phyloP scores from a whole-genome alignment of 2,329 filamentous ascomycete genomes.

The Hirsutella thompsonii region DNA sequence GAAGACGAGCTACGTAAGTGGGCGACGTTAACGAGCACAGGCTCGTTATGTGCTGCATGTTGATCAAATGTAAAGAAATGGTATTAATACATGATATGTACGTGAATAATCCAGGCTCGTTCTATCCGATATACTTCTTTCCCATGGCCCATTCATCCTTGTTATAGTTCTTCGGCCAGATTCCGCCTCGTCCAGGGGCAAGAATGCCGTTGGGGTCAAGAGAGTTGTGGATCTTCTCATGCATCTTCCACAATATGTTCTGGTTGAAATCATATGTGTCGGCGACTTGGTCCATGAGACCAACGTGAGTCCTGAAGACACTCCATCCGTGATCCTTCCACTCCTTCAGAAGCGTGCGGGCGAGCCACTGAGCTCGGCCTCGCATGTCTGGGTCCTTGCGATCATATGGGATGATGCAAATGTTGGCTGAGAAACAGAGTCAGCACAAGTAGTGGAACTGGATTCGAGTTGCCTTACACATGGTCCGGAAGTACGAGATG shows the following conservation, averaged over 20 bases:
- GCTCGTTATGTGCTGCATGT: too few relatives aligned
- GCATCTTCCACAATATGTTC: neutral
- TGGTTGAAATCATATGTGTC: neutral
- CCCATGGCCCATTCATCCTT: neutral
- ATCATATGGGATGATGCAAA: neutral
- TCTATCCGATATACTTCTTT: neutral
- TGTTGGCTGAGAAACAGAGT: neutral
- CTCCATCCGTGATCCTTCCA: neutral
- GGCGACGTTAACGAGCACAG: too few relatives aligned
- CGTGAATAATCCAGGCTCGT: too few relatives aligned
- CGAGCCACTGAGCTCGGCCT: neutral
- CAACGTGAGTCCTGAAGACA: neutral
- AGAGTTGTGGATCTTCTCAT: neutral
- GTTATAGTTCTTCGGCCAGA: neutral
- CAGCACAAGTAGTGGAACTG: neutral
- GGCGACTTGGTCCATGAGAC: neutral
- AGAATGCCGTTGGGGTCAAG: neutral
- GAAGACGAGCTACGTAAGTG: too few relatives aligned
- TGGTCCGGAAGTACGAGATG: neutral
- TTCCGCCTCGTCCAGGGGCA: neutral
- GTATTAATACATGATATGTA: too few relatives aligned
- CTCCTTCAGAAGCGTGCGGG: neutral
- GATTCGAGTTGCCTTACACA: neutral
- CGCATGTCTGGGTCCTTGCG: neutral
- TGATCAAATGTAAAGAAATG: too few relatives aligned